A percentile compares a stretch with the other conserved stretches of the same genome.
Evolutionary conservation across 2,329 filamentous ascomycete genomes (phyloP).

Genomic region (Akanthomyces muscarius): DNA sequence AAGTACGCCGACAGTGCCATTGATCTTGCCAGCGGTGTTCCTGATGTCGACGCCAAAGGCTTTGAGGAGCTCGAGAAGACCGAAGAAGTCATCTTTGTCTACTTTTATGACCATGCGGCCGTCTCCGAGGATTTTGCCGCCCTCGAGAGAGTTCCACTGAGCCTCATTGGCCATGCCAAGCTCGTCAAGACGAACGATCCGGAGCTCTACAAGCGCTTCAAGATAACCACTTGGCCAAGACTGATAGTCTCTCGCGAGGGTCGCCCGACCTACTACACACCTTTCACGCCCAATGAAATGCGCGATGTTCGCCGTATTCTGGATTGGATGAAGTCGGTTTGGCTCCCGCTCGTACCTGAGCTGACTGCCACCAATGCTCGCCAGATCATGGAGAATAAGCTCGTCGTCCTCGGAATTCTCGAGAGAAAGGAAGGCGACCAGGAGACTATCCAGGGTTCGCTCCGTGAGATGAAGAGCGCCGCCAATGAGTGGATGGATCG

Average conservation of each 20-base stretch:
- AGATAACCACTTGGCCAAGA: constrained; percentile 95
- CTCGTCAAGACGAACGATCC: constrained; percentile 86
- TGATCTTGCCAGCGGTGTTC: constrained; percentile 70
- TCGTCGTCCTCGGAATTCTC: constrained; percentile 89
- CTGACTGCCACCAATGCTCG: constrained; percentile 85
- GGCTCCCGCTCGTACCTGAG: constrained; percentile 94
- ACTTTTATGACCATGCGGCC: constrained; percentile 96
- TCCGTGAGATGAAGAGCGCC: constrained; percentile 90
- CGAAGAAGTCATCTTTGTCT: constrained; percentile 93
- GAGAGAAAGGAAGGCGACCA: constrained; percentile 63
- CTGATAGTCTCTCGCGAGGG: constrained; percentile 86
- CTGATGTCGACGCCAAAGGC: constrained; percentile 70
- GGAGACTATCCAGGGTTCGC: constrained; percentile 72
- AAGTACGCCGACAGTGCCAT: constrained; percentile 83
- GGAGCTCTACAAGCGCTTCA: constrained; percentile 74
- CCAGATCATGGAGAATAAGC: constrained; percentile 91
- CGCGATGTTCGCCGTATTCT: constrained; percentile 75
- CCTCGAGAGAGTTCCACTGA: constrained; percentile 79
- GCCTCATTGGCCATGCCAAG: constrained; percentile 84
- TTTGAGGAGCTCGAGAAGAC: constrained; percentile 85
- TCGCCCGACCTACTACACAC: constrained; percentile 83
- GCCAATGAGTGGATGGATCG: constrained; percentile 98
- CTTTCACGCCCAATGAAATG: constrained; percentile 86
- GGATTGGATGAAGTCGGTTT: constrained; percentile 92
- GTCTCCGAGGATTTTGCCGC: constrained; percentile 88